phyloP scores from a whole-genome alignment of 805 yeast species.

The Yarrowia bubula region DNA sequence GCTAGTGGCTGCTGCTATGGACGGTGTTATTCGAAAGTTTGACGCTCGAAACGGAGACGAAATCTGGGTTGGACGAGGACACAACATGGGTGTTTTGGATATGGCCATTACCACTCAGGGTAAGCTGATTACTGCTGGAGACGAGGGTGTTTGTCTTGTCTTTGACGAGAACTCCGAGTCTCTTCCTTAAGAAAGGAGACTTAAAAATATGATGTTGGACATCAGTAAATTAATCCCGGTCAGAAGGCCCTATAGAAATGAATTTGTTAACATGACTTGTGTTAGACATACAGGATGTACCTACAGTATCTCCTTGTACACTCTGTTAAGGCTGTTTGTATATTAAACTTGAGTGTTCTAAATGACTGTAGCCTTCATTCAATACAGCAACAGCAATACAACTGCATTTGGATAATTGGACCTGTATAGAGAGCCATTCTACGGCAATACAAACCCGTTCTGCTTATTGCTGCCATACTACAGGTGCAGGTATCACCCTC shows the following conservation, averaged over 20 bases:
- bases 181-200: neutral
- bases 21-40: conserved; percentile 82
- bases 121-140: conserved; percentile 87
- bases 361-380: too few species aligned
- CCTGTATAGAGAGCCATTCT: too few species aligned
- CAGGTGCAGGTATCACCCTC: too few species aligned
- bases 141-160: conserved; percentile 88
- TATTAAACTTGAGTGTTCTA: too few species aligned
- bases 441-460: too few species aligned
- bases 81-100: conserved; percentile 89
- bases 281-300: too few species aligned
- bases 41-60: conserved; percentile 84
- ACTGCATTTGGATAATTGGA: too few species aligned
- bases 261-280: neutral
- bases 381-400: too few species aligned
- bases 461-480: too few species aligned
- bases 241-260: neutral
- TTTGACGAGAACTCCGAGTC: conserved; percentile 42
- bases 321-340: too few species aligned
- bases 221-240: neutral
- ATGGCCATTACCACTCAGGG: conserved; percentile 69
- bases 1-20: conserved; percentile 72
- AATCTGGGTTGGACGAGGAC: conserved; percentile 81
- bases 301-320: too few species aligned
- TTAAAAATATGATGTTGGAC: neutral